Conservation (phyloP, 1,284 basidiomycete species). For the Chalciporus sp. region DNA sequence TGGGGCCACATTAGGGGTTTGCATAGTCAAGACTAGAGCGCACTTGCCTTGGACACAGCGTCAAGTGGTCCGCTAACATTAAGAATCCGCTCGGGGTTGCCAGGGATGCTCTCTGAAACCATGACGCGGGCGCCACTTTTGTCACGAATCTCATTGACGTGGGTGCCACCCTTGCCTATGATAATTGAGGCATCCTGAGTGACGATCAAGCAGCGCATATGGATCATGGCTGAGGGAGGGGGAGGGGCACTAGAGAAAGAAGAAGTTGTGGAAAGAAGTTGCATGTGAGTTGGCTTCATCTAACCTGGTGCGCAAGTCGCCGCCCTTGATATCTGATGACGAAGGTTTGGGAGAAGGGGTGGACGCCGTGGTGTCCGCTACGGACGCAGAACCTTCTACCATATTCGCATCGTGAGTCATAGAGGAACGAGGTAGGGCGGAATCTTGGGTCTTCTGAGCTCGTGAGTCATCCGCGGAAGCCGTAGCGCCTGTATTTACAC, state of each 20-base stretch:
- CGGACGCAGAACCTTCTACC: conserved; percentile 49
- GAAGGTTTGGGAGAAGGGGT: conserved; percentile 51
- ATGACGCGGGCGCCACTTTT: conserved; percentile 95
- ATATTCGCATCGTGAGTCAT: conserved; percentile 62
- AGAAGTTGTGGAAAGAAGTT: conserved; percentile 45
- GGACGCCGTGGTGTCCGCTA: conserved; percentile 58
- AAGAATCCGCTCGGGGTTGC: conserved; percentile 97
- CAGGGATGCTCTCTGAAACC: conserved; percentile 95
- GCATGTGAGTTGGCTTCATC: conserved; percentile 37
- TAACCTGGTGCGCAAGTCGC: conserved; percentile 37
- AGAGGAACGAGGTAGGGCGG: conserved; percentile 44
- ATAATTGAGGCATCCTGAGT: conserved; percentile 99
- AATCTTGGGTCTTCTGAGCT: conserved; percentile 41
- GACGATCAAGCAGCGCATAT: conserved; percentile 96
- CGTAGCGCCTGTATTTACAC: conserved; percentile 75
- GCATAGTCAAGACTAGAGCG: conserved; percentile 6
- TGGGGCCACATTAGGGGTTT: conserved; percentile 9
- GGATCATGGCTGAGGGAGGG: conserved; percentile 73
- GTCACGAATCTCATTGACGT: conserved; percentile 98
- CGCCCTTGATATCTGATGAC: conserved; percentile 43
- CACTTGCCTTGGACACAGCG: conserved; percentile 91
- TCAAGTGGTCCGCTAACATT: conserved; percentile 98
- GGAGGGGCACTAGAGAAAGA: conserved; percentile 43
- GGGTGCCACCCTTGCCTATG: conserved; percentile 94
- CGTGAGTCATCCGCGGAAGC: conserved; percentile 59